phyloP scores from a whole-genome alignment of 2,329 filamentous ascomycete genomes.

The Penicillium paneum region DNA sequence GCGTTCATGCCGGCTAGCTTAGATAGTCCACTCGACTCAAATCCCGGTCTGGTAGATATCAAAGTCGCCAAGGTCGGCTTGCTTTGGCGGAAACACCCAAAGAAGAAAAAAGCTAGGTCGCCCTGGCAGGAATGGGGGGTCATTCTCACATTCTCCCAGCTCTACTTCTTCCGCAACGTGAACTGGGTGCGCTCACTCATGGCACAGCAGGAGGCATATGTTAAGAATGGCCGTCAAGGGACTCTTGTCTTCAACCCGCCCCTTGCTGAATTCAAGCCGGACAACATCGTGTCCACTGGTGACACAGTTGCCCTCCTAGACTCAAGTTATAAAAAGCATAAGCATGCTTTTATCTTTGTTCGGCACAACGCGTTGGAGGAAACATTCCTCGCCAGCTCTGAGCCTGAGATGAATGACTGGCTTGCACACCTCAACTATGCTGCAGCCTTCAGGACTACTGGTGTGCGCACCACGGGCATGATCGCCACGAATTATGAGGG shows the following conservation, averaged over 20 bases:
- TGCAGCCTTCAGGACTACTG: slow-evolving; percentile 86
- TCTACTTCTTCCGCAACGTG: slow-evolving; percentile 94
- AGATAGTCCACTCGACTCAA: slow-evolving; percentile 78
- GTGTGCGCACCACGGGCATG: slow-evolving; percentile 84
- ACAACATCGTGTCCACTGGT: slow-evolving; percentile 88
- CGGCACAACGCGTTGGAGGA: slow-evolving; percentile 85
- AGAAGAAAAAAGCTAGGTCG: slow-evolving; percentile 89
- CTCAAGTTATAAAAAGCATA: slow-evolving; percentile 83
- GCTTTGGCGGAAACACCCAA: slow-evolving; percentile 88
- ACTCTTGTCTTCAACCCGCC: slow-evolving; percentile 89
- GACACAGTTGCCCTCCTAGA: slow-evolving; percentile 87
- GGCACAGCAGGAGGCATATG: slow-evolving; percentile 78
- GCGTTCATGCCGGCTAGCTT: slow-evolving; percentile 91
- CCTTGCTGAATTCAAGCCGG: slow-evolving; percentile 86
- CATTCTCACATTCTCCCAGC: slow-evolving; percentile 89
- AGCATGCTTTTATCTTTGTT: slow-evolving; percentile 89
- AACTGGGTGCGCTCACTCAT: slow-evolving; percentile 89
- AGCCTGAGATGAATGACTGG: slow-evolving; percentile 95
- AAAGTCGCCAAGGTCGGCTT: slow-evolving; percentile 95
- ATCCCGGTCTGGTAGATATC: slow-evolving; percentile 92
- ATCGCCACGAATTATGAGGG: slow-evolving; percentile 82
- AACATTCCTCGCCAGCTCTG: slow-evolving; percentile 83
- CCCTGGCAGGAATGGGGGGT: slow-evolving; percentile 99
- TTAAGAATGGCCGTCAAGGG: slow-evolving; percentile 71
- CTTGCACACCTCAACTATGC: slow-evolving; percentile 94